These are phyloP conservation scores for Pyrenophora graminea DNA, from an alignment of 2,329 filamentous ascomycete genomes.

Conservation along the genomic window DNA sequence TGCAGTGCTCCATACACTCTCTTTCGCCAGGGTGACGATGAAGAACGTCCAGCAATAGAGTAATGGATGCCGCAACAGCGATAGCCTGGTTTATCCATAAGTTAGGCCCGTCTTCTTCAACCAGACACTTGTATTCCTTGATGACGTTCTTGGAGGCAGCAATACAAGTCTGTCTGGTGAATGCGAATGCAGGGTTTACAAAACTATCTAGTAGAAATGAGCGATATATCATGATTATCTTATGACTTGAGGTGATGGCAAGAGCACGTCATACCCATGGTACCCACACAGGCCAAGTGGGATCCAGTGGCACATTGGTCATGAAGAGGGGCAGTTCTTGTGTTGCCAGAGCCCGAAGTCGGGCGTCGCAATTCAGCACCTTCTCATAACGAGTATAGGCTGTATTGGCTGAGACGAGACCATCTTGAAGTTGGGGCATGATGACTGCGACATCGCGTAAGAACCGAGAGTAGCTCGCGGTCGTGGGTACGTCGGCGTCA, in stretches of 20 bases:
- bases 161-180: conserved; percentile 44
- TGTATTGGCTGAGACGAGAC: conserved; percentile 38
- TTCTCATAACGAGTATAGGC: conserved; percentile 47
- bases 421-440: conserved; percentile 46
- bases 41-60: neutral
- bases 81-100: conserved; percentile 49
- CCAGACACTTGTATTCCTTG: conserved; percentile 41
- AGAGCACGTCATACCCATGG: conserved; percentile 24
- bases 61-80: conserved; percentile 7
- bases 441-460: conserved; percentile 42
- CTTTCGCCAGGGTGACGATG: neutral
- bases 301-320: conserved; percentile 32
- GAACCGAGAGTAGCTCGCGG: conserved; percentile 38
- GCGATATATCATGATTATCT: conserved; percentile 49
- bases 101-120: conserved; percentile 41
- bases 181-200: conserved; percentile 43
- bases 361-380: conserved; percentile 43
- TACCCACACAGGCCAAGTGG: conserved; percentile 43
- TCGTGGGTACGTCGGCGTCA: conserved; percentile 25
- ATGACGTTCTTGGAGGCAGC: conserved; percentile 46
- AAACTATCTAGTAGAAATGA: conserved; percentile 46
- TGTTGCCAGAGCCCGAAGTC: conserved; percentile 38
- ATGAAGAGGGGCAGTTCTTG: conserved; percentile 38
- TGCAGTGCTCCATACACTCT: neutral
- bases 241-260: conserved; percentile 17